Base-by-base conservation (phyloP, 1,284 basidiomycete genomes). In the Porodaedalea pini region DNA sequence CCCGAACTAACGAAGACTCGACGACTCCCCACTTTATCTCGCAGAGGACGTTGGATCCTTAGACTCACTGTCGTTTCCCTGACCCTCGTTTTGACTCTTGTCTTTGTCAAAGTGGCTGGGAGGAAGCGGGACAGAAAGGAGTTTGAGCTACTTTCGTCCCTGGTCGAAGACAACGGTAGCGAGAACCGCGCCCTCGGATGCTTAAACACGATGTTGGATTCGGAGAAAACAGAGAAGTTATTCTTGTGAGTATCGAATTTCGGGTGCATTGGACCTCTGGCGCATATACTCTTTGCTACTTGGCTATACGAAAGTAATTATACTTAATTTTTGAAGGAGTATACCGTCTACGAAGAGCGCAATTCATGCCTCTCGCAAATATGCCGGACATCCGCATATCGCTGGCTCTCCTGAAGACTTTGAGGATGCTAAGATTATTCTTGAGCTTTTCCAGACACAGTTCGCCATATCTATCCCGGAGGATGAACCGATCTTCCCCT, bases 371-470 rank as follows among this genome's bases (percentile, higher is more conserved):
- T 88, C 85, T 27, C 79, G 80, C 27, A 67, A 71, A 34, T 86
- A 80, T 69, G 83, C 85, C 1, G 80, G 80, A 1, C 80, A 84
- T 62, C 88, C 89, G 25, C 89, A 91, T 69, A 71, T 90, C 47
- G 88, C 88, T 2, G 87, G 88, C 29, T 83, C 85, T 11, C 64
- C 71, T 0, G 80, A 80, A 59, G 89, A 90, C 69, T 75, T 85
- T 52, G 70, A 76, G 36, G 85, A 88, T 59, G 86, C 88, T 3
- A 80, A 81, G 63, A 73, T 75, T 48, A 77, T 89, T 53, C 76
- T 90, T 43, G 69, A 78, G 34, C 70, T 88, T 61, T 82, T 90
- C 67, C 84, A 86, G 63, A 71, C 73, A 13, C 78, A 86, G 63
- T 75, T 90, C 47, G 73, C 73, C 40, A 83, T 89, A 52, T 56